Evolutionary conservation across 495 filamentous ascomycete genomes (phyloP).

Genomic region (Neurospora sp.): DNA sequence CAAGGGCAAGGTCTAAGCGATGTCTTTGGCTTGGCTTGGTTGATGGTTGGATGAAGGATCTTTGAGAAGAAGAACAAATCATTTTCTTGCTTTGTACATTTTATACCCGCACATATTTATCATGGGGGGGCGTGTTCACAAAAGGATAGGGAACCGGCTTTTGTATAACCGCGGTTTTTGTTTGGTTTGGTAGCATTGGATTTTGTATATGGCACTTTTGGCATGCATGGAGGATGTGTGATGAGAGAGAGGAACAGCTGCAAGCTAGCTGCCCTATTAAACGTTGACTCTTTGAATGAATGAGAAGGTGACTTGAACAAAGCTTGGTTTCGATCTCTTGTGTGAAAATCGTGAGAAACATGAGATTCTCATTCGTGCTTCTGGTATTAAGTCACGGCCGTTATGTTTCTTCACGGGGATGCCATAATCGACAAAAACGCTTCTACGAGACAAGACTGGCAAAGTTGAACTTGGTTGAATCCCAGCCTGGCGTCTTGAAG

Average conservation of each 20-base stretch:
- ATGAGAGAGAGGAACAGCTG: neutral
- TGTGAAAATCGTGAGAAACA: neutral
- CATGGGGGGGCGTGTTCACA: neutral
- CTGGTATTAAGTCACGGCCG: neutral
- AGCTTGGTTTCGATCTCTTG: neutral
- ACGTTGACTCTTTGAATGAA: neutral
- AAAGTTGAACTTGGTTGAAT: neutral
- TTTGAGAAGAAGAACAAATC: neutral
- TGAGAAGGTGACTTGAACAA: neutral
- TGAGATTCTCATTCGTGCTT: neutral
- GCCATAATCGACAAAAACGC: neutral
- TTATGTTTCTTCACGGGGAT: neutral
- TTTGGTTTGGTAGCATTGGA: neutral
- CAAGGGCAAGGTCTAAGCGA: conserved; percentile 30
- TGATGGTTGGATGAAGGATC: neutral
- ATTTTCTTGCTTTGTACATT: neutral
- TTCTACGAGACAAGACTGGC: neutral
- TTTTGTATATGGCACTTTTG: neutral
- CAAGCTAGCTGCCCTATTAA: neutral
- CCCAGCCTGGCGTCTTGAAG: neutral
- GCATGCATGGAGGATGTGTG: neutral
- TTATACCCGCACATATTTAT: neutral
- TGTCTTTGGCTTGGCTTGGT: neutral
- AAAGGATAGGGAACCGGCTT: neutral
- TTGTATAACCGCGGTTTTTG: neutral